Evolutionary conservation across 306 rosid species (phyloP), one percentile per base, ranked within the genome.

Genomic region (Fragaria iinumae): DNA sequence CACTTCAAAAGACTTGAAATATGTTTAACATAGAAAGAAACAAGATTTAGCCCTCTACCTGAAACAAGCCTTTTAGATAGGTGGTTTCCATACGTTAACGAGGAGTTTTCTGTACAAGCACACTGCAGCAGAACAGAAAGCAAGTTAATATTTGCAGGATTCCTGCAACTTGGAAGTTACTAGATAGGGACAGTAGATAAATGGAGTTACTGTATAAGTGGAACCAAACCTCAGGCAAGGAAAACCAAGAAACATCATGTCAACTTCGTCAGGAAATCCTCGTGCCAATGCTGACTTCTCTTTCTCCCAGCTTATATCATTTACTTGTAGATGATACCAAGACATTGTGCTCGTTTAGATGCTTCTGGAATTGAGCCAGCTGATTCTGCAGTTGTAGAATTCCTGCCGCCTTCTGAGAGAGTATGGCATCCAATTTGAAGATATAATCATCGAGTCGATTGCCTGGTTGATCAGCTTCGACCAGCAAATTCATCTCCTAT

Each of bases 401-500:
- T 80, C 90, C 88, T 13, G 90, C 81, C 29, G 98, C 93, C 77
- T 94, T 94, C 84, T 89, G 91, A 8, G 97, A 89, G 77, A 92
- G 93, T 84, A 92, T 79, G 79, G 87, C 82, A 76, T 92, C 89
- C 80, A 94, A 79, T 83, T 90, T 92, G 56, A 84, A 75, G 74
- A 94, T 77, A 73, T 94, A 94, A 69, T 84, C 87, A 80, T 85
- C 93, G 71, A 94, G 76, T 49, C 83, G 96, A 87, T 91, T 94
- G 78, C 96, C 98, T 34, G 96, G 98, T 44, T 92, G 88, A 32
- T 92, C 98, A 53, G 92, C 96, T 82, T 87, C 86, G 76, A 83
- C 91, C 4, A 94, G 88, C 78, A 94, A 84, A 88, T 88, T 85
- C 97, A 94, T 94, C 80, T 94, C 98, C 98, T 94, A 89, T 75